Percentiles rank a stretch among this genome's conserved stretches.
Conservation (phyloP, 169 alveolate genomes). For the Cryptosporidium sp. region DNA sequence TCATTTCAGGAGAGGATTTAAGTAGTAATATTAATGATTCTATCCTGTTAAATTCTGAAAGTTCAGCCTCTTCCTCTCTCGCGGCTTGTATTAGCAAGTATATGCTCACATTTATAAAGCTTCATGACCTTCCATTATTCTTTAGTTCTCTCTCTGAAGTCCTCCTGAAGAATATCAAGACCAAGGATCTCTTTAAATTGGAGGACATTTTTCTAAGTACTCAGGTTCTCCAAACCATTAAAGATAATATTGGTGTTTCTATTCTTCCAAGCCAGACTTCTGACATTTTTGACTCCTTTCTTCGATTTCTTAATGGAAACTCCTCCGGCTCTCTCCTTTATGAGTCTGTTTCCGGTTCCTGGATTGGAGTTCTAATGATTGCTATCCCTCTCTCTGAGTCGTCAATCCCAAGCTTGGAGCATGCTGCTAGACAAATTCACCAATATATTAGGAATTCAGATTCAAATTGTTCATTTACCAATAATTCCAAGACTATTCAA, state of each 20-base stretch:
- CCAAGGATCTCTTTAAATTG: not conserved
- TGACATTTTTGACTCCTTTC: conserved; percentile 13
- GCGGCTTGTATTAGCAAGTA: conserved; percentile 7
- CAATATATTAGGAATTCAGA: not conserved
- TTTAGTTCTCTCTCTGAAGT: not conserved
- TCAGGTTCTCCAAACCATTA: conserved; percentile 4
- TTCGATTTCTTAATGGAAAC: conserved; percentile 2
- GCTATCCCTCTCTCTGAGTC: conserved; percentile 22
- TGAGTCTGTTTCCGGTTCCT: conserved; percentile 13
- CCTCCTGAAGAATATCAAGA: not conserved
- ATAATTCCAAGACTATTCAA: not conserved
- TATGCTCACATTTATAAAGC: conserved; percentile 36
- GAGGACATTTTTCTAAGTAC: not conserved
- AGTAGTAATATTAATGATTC: not conserved
- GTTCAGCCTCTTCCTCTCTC: not conserved
- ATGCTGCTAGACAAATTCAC: not conserved
- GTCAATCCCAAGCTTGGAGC: not conserved
- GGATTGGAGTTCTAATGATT: conserved; percentile 58
- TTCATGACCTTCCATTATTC: conserved; percentile 32
- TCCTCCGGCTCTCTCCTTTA: not conserved
- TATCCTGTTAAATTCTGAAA: not conserved
- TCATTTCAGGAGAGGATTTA: not conserved
- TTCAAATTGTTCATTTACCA: not conserved
- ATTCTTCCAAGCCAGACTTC: conserved; percentile 32
- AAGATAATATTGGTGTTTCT: not conserved